phyloP scores from a whole-genome alignment of 208 protist genomes.

The Pavlovales sp. region DNA sequence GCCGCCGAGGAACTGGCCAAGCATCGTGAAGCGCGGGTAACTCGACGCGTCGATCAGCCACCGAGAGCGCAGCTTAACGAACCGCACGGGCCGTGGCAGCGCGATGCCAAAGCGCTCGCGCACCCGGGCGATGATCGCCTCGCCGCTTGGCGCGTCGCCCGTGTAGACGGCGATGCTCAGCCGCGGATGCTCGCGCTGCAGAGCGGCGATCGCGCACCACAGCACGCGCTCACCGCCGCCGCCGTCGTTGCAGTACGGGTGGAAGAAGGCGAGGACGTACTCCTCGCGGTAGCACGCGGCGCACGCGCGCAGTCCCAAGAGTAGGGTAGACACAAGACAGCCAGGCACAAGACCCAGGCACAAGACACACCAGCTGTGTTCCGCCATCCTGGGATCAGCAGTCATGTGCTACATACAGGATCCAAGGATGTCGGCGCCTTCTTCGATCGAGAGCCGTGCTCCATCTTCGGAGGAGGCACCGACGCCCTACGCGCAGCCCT shows the following conservation, averaged over 20 bases:
- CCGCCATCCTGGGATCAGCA: no score
- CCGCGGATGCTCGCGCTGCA: constrained; percentile 37
- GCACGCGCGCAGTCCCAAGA: no score
- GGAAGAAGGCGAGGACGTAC: constrained; percentile 31
- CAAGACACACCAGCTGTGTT: no score
- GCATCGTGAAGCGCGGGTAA: constrained; percentile 77
- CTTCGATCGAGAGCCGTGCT: no score
- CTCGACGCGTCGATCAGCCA: constrained; percentile 66
- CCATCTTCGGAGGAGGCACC: no score
- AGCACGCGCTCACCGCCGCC: constrained; percentile 93
- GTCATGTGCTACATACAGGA: no score
- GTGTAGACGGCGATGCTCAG: constrained; percentile 59
- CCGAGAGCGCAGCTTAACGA: constrained; percentile 68
- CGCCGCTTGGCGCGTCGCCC: constrained; percentile 50
- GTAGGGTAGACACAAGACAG: no score
- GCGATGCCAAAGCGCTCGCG: constrained; percentile 38
- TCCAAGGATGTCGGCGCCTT: no score
- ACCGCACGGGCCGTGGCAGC: constrained; percentile 47
- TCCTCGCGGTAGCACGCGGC: no score
- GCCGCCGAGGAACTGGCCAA: constrained; percentile 82
- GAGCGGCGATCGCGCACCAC: constrained; percentile 73
- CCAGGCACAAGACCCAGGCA: no score
- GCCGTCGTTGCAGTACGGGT: constrained; percentile 71
- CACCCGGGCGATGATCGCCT: constrained; percentile 54
- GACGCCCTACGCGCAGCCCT: no score